These are phyloP conservation scores for Aspergillus pseudoviridinutans DNA, from an alignment of 2,329 filamentous ascomycete genomes.

Conservation along the genomic window DNA sequence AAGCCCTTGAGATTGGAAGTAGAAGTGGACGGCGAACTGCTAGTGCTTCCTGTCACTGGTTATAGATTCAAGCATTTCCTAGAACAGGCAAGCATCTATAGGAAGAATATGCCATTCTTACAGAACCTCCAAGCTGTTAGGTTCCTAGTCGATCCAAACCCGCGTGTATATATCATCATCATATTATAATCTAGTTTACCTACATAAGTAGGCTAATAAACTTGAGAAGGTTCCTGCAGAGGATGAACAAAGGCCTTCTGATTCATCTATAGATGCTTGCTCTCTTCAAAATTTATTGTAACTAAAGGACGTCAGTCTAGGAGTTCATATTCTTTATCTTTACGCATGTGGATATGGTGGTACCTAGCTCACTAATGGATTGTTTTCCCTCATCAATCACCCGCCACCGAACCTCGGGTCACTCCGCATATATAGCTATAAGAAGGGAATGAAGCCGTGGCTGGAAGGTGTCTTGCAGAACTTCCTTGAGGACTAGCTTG, in stretches of 20 bases:
- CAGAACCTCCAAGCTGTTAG: not conserved
- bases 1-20: not conserved
- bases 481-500: not conserved
- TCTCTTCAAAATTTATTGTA: not conserved
- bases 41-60: not conserved
- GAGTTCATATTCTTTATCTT: constrained; percentile 1
- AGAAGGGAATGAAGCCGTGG: not conserved
- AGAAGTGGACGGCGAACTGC: not conserved
- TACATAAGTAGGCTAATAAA: not conserved
- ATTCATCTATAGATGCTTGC: not conserved
- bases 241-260: not conserved
- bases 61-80: not conserved
- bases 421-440: constrained; percentile 2
- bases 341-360: not conserved
- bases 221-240: not conserved
- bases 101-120: not conserved
- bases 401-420: not conserved
- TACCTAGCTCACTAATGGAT: not conserved
- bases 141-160: not conserved
- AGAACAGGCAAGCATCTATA: not conserved
- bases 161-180: not conserved
- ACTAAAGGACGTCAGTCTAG: not conserved
- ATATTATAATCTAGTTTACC: not conserved
- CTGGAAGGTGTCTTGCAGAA: not conserved
- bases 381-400: not conserved